Evolutionary conservation across 208 protist species (phyloP).

Genomic region (Trypanosoma mega): DNA sequence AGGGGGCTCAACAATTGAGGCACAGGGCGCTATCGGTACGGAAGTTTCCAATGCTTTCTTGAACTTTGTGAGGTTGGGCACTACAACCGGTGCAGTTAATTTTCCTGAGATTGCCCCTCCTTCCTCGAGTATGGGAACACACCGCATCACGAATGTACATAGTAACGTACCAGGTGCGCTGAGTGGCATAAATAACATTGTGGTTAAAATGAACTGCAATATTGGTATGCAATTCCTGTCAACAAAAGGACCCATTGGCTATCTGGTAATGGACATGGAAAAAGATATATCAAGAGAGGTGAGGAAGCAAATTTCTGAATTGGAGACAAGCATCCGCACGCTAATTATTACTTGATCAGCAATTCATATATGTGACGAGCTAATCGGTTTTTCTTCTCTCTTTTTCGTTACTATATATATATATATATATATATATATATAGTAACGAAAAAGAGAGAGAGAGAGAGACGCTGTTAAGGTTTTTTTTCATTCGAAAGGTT

Average conservation of each 20-base stretch:
- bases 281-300: slow-evolving; percentile 51
- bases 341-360: no score
- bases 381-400: no score
- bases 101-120: slow-evolving; percentile 88
- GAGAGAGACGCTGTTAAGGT: no score
- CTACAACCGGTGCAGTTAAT: slow-evolving; percentile 88
- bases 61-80: slow-evolving; percentile 80
- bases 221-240: slow-evolving; percentile 77
- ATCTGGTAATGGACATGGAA: slow-evolving; percentile 72
- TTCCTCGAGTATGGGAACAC: slow-evolving; percentile 26
- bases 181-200: slow-evolving; percentile 85
- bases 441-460: no score
- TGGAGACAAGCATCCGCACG: slow-evolving; percentile 54
- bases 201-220: slow-evolving; percentile 82
- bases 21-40: slow-evolving; percentile 88
- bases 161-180: slow-evolving; percentile 91
- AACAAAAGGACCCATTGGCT: slow-evolving; percentile 73
- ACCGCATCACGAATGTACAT: slow-evolving; percentile 92
- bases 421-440: no score
- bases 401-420: no score
- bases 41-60: slow-evolving; percentile 89
- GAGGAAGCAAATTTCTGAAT: slow-evolving; percentile 39
- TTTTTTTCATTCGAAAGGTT: no score
- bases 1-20: slow-evolving; percentile 92
- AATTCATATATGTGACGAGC: no score